Base-by-base conservation (phyloP, 108 stramenopile species). In the Cylindrotheca closterium region DNA sequence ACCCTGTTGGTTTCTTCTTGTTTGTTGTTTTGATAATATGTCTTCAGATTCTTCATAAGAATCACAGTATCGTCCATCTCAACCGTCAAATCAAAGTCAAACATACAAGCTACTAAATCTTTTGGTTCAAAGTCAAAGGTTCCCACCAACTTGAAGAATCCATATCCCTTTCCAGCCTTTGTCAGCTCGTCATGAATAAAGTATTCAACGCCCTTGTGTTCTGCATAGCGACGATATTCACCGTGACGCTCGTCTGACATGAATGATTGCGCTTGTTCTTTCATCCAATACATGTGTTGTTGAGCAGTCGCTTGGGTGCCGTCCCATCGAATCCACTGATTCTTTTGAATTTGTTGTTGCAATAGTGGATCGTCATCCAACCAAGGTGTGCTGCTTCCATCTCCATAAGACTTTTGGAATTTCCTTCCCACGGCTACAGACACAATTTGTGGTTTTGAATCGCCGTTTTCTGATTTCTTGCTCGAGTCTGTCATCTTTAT, bases 251-350 rank as follows among this genome's bases (percentile, higher is more conserved):
- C 56, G 2, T 29, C 30, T 3, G 55, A 58, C 12, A 50, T 58
- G 0, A 55, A 51, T 2, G 56, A 58, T 50, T 51, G 34, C 48
- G 51, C 15, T 30, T 58, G 34, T 22, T 58, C 45, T 31, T 51
- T 58, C 15, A 55, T 25, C 57, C 57, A 58, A 23, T 58, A 24
- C 2, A n/a, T 30, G 21, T 68, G 67, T 47, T 49, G 30, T 37
- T 68, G 21, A 2, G 67, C 67, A 0, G 67, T 68, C 23, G 48
- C 67, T 68, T 68, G 19, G 0, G 58, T 58, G 21, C 67, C 67
- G 51, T 68, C 67, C 67, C 67, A 68, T 1, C 67, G 67, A 58
- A 58, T 51, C 67, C 67, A 68, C 26, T 58, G 21, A 30, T 68
- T 58, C 12, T 68, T 24, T 49, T 58, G 21, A 1, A 68, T 58